Percentiles rank a stretch among this genome's conserved stretches.
Conservation (phyloP, 805 yeast species). For the Lipomyces yamadae region DNA sequence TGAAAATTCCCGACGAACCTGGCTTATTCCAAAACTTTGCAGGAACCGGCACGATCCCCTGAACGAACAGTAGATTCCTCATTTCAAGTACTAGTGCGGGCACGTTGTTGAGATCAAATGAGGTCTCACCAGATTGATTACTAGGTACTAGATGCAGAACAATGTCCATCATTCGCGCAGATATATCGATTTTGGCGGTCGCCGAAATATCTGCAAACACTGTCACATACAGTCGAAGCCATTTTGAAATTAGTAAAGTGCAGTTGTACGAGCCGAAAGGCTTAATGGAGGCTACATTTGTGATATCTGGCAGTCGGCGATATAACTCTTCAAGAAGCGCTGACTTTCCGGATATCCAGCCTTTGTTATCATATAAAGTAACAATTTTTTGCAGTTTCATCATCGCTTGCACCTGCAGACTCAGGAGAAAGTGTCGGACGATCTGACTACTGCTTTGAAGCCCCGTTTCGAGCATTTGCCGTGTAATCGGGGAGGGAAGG, state of each 20-base stretch:
- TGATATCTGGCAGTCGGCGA: constrained; percentile 46
- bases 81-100: constrained; percentile 14
- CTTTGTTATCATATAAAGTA: constrained; percentile 47
- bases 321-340: constrained; percentile 47
- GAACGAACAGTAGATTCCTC: constrained; percentile 59
- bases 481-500: constrained; percentile 67
- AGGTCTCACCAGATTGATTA: background rate
- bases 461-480: constrained; percentile 61
- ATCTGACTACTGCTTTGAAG: constrained; percentile 54
- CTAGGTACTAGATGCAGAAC: background rate
- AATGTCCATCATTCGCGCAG: constrained; percentile 6
- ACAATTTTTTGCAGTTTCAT: constrained; percentile 57
- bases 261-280: background rate
- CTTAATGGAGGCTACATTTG: constrained; percentile 29
- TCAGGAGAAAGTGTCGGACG: constrained; percentile 67
- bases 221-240: constrained; percentile 14
- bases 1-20: constrained; percentile 36
- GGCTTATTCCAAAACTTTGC: constrained; percentile 81
- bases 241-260: constrained; percentile 17
- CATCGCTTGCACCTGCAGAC: constrained; percentile 59
- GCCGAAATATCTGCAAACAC: constrained; percentile 17
- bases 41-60: constrained; percentile 56
- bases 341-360: constrained; percentile 49
- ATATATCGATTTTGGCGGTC: constrained; percentile 17
- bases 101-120: background rate